Evolutionary conservation across 441 rosid species (phyloP).

Genomic region (Bruguiera hainesii): DNA sequence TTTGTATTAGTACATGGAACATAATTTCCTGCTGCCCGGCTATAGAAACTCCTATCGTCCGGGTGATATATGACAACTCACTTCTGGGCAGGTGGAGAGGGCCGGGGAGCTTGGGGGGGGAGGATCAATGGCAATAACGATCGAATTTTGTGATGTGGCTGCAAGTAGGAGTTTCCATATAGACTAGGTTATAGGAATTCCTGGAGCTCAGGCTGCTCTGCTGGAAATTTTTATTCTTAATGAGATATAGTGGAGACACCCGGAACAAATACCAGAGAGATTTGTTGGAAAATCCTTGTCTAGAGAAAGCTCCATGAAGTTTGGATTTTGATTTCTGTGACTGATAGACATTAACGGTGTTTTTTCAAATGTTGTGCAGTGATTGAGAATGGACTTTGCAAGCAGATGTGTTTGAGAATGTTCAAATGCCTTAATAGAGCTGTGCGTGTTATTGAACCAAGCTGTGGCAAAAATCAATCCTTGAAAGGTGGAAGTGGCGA

Average conservation of each 20-base stretch:
- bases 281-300: not conserved
- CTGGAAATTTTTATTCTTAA: too few relatives aligned
- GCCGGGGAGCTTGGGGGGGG: too few relatives aligned
- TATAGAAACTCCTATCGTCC: too few relatives aligned
- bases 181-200: too few relatives aligned
- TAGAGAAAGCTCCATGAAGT: not conserved
- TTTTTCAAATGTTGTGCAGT: not conserved
- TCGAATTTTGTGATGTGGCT: too few relatives aligned
- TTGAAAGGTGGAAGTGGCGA: conserved; percentile 53
- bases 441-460: conserved; percentile 44
- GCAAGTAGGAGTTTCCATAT: too few relatives aligned
- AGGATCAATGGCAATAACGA: too few relatives aligned
- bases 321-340: not conserved
- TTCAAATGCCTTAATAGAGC: conserved; percentile 53
- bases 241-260: too few relatives aligned
- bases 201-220: too few relatives aligned
- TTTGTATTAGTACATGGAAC: not conserved
- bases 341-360: not conserved
- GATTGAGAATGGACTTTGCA: conserved; percentile 43
- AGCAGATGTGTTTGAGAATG: conserved; percentile 65
- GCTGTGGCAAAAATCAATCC: conserved; percentile 12
- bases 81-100: too few relatives aligned
- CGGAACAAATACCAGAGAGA: not conserved
- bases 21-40: too few relatives aligned
- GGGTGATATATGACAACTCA: too few relatives aligned